Conservation (phyloP, 345 rosid genomes). For the Brassica incana region DNA sequence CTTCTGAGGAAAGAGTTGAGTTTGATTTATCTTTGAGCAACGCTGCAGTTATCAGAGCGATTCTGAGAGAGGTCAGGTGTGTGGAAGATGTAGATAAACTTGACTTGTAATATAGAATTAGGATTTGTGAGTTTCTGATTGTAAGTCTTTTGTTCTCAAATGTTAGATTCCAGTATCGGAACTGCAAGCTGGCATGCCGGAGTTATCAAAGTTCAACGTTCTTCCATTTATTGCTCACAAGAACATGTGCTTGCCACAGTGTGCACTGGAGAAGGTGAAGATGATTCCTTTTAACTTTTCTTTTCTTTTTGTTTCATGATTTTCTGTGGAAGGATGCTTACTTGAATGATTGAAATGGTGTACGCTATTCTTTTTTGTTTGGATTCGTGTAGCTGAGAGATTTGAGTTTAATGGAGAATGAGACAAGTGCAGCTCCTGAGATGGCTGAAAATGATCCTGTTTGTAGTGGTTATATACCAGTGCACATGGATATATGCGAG, state of each 20-base stretch:
- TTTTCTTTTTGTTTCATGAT: constrained; percentile 4
- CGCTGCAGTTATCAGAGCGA: constrained; percentile 22
- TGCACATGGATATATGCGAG: constrained; percentile 19
- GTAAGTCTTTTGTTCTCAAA: neutral
- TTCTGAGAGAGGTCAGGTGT: constrained; percentile 32
- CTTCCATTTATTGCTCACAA: constrained; percentile 40
- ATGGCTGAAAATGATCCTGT: constrained; percentile 15
- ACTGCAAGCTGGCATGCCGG: constrained; percentile 31
- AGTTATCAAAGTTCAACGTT: constrained; percentile 35
- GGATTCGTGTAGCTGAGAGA: constrained; percentile 28
- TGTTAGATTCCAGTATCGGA: constrained; percentile 34
- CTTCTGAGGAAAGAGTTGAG: constrained; percentile 16
- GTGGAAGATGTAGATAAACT: neutral
- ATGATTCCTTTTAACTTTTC: neutral
- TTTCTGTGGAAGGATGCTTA: neutral
- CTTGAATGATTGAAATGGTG: neutral
- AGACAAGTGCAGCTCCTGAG: constrained; percentile 18
- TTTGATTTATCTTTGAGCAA: constrained; percentile 32
- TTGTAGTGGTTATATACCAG: constrained; percentile 16
- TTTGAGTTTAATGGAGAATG: constrained; percentile 17
- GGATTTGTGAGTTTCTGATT: neutral
- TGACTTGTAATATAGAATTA: neutral
- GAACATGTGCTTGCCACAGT: constrained; percentile 30
- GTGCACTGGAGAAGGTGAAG: constrained; percentile 37
- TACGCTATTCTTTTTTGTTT: neutral